Percentiles rank a stretch among this genome's conserved stretches.
Evolutionary conservation across 306 rosid genomes (phyloP).

Genomic region (Cicer chorassanicum): DNA sequence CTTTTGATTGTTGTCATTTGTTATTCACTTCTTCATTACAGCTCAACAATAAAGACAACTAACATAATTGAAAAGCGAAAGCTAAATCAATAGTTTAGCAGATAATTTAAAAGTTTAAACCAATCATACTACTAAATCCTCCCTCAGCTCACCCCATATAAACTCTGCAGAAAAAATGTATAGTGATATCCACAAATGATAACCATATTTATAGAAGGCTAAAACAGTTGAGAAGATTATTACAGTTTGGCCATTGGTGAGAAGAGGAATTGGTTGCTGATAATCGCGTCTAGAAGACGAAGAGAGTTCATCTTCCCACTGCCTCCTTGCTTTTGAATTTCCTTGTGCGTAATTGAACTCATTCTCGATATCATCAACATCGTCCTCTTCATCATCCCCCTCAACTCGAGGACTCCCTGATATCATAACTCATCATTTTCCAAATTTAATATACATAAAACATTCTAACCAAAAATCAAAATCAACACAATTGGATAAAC

Average conservation of each 20-base stretch:
- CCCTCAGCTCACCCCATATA: too few relatives aligned
- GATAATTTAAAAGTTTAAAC: neutral
- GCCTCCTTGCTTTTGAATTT: conserved; percentile 63
- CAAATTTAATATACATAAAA: conserved; percentile 1
- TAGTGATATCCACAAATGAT: neutral
- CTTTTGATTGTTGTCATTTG: neutral
- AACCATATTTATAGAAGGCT: neutral
- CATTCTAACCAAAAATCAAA: neutral
- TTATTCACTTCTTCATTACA: neutral
- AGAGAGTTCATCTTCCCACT: conserved; percentile 88
- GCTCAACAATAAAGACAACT: conserved; percentile 25
- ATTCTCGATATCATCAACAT: conserved; percentile 85
- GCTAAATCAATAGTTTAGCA: conserved; percentile 17
- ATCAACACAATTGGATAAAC: neutral
- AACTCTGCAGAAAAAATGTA: conserved; percentile 9
- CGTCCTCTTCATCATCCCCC: conserved; percentile 96
- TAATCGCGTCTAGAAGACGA: conserved; percentile 87
- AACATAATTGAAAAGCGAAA: conserved; percentile 5
- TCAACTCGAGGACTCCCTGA: conserved; percentile 96
- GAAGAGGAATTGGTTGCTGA: conserved; percentile 88
- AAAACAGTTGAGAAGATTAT: conserved; percentile 35
- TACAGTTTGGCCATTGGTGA: conserved; percentile 87
- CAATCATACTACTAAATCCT: too few relatives aligned
- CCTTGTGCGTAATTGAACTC: conserved; percentile 73
- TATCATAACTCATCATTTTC: conserved; percentile 39